phyloP scores from a whole-genome alignment of 768 basidiomycete species.

The Aureoboletus auriporus region DNA sequence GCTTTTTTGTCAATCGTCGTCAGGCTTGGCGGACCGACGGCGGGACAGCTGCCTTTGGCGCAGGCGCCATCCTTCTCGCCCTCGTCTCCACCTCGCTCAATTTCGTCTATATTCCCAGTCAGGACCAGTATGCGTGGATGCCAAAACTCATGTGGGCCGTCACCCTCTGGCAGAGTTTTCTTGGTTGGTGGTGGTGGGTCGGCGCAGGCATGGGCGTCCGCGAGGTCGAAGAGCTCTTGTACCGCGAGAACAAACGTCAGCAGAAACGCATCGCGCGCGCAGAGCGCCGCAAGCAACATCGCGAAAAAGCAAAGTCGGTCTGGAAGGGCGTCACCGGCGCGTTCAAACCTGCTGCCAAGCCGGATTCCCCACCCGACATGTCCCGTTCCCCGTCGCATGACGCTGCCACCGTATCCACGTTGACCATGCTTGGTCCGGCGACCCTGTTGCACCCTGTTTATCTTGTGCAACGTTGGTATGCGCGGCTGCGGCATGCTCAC shows the following conservation, averaged over 20 bases:
- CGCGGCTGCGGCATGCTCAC: constrained; percentile 65
- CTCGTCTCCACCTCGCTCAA: constrained; percentile 80
- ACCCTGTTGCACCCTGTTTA: constrained; percentile 11
- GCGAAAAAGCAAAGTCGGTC: constrained; percentile 50
- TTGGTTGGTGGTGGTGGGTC: constrained; percentile 99
- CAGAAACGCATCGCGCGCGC: constrained; percentile 41
- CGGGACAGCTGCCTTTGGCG: constrained; percentile 92
- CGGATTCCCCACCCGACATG: neutral
- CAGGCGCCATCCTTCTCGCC: constrained; percentile 79
- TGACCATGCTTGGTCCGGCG: neutral
- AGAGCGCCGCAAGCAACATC: constrained; percentile 47
- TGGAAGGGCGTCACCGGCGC: constrained; percentile 56
- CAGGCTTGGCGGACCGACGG: constrained; percentile 97
- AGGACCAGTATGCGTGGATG: constrained; percentile 90
- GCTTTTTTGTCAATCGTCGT: constrained; percentile 80
- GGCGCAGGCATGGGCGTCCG: constrained; percentile 82
- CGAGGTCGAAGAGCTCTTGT: constrained; percentile 63
- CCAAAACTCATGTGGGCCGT: constrained; percentile 87
- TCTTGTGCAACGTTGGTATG: constrained; percentile 51
- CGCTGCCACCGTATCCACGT: constrained; percentile 1
- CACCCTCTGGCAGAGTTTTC: constrained; percentile 94
- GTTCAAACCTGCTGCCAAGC: constrained; percentile 28
- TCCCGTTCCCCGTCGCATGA: constrained; percentile 10
- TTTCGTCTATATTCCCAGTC: constrained; percentile 78
- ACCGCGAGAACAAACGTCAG: constrained; percentile 51